phyloP scores from a whole-genome alignment of 2,329 filamentous ascomycete species.

The Microdochium bolleyi region DNA sequence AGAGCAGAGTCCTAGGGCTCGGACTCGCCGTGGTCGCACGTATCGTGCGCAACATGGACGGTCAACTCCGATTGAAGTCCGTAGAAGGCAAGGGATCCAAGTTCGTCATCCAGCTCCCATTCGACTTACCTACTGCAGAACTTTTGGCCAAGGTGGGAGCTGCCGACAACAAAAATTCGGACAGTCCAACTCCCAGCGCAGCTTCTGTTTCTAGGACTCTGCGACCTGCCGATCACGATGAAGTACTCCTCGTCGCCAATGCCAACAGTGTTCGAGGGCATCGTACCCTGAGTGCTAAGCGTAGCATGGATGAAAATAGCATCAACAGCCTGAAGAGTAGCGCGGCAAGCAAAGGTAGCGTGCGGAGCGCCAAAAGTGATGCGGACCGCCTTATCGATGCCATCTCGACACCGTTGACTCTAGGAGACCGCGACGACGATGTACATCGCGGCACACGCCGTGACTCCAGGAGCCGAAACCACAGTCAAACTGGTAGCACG shows the following conservation, averaged over 20 bases:
- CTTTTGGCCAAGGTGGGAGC: conserved; percentile 14
- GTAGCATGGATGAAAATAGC: conserved; percentile 31
- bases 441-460: conserved; percentile 6
- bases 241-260: conserved; percentile 49
- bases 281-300: conserved; percentile 25
- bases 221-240: conserved; percentile 30
- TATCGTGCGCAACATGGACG: conserved; percentile 83
- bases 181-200: conserved; percentile 13
- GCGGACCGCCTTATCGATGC: conserved; percentile 66
- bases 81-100: conserved; percentile 75
- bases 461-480: conserved; percentile 9
- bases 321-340: conserved; percentile 28
- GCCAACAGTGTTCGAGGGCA: not conserved
- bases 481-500: conserved; percentile 4
- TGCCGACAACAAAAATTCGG: conserved; percentile 5
- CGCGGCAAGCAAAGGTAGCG: conserved; percentile 41
- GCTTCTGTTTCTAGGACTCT: conserved; percentile 21
- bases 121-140: conserved; percentile 50
- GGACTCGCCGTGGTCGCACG: conserved; percentile 88
- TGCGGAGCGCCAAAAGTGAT: conserved; percentile 47
- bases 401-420: conserved; percentile 51
- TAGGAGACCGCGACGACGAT: conserved; percentile 26
- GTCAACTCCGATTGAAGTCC: conserved; percentile 76
- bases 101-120: conserved; percentile 74
- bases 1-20: conserved; percentile 56